Evolutionary conservation across 2,329 filamentous ascomycete species (phyloP).

Genomic region (Chaetomiaceae sp.): DNA sequence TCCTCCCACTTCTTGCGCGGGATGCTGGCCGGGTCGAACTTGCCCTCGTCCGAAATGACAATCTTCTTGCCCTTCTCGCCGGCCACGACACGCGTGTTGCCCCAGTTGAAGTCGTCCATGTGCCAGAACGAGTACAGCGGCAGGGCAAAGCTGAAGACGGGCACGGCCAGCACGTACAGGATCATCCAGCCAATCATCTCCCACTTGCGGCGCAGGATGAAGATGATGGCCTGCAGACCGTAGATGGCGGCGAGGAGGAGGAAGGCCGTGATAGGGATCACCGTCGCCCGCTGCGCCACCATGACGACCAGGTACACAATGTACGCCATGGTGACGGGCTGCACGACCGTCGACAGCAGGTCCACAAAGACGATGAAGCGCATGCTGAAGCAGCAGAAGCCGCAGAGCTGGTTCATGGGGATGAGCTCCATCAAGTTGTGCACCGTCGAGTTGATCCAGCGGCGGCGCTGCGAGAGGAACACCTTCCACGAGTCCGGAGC

Average conservation of each 20-base stretch:
- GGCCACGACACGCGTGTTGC: slow-evolving; percentile 94
- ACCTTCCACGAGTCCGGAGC: slow-evolving; percentile 91
- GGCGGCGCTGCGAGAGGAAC: slow-evolving; percentile 95
- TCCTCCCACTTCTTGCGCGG: slow-evolving; percentile 99
- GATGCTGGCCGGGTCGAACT: slow-evolving; percentile 89
- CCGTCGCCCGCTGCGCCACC: slow-evolving; percentile 54
- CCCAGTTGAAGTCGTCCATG: slow-evolving; percentile 99
- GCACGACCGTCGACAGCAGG: slow-evolving; percentile 83
- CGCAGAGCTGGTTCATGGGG: slow-evolving; percentile 87
- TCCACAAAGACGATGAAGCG: slow-evolving; percentile 96
- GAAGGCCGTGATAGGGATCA: slow-evolving; percentile 80
- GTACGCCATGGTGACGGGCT: slow-evolving; percentile 87
- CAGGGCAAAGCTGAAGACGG: slow-evolving; percentile 84
- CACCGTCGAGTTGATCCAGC: slow-evolving; percentile 99
- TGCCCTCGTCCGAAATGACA: slow-evolving; percentile 93
- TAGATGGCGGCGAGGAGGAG: slow-evolving; percentile 93
- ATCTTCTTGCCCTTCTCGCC: slow-evolving; percentile 91
- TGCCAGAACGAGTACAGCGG: slow-evolving; percentile 97
- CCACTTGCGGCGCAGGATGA: slow-evolving; percentile 95
- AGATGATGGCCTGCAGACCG: slow-evolving; percentile 93
- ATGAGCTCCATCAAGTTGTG: slow-evolving; percentile 97
- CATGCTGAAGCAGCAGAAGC: slow-evolving; percentile 99
- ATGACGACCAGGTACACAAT: slow-evolving; percentile 83
- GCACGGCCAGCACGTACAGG: slow-evolving; percentile 85
- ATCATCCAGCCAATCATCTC: slow-evolving; percentile 99